Evolutionary conservation across 1,139 yeast genomes (phyloP).

Genomic region (Suhomyces bolitotheri): DNA sequence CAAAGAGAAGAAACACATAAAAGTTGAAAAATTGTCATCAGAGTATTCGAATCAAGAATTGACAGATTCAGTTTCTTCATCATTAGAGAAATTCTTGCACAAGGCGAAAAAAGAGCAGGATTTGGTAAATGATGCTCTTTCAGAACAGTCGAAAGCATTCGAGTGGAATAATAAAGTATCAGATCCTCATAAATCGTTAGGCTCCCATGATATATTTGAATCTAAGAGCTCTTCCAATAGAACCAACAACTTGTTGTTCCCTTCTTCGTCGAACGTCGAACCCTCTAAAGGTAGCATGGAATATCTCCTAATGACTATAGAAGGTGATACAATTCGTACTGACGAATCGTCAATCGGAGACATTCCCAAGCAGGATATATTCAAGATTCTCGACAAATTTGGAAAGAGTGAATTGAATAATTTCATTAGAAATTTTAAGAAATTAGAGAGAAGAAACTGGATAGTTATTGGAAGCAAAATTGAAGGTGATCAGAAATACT

Average conservation of each 20-base stretch:
- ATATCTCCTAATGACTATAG: slow-evolving; percentile 47
- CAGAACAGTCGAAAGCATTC: slow-evolving; percentile 52
- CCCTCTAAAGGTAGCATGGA: slow-evolving; percentile 22
- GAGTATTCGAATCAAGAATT: slow-evolving; percentile 1
- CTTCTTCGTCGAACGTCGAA: slow-evolving; percentile 1
- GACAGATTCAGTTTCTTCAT: slow-evolving; percentile 7
- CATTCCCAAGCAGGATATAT: slow-evolving; percentile 44
- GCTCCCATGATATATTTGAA: slow-evolving; percentile 51
- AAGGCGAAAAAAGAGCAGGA: slow-evolving; percentile 42
- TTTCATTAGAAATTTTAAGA: slow-evolving; percentile 31
- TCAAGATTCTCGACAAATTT: slow-evolving; percentile 45
- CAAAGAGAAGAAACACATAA: slow-evolving; percentile 4
- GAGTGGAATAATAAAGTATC: slow-evolving; percentile 49
- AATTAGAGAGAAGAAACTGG: slow-evolving; percentile 45
- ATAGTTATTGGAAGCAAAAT: slow-evolving; percentile 41
- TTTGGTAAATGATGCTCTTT: slow-evolving; percentile 41
- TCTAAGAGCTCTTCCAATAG: slow-evolving; percentile 17
- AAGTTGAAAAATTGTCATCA: not conserved
- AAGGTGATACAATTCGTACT: slow-evolving; percentile 41
- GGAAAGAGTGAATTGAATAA: slow-evolving; percentile 29
- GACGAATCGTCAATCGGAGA: slow-evolving; percentile 44
- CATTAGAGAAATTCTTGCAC: slow-evolving; percentile 42
- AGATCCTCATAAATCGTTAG: slow-evolving; percentile 42
- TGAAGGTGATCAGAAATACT: slow-evolving; percentile 28
- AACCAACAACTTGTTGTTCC: slow-evolving; percentile 8